Evolutionary conservation across 2,329 filamentous ascomycete genomes (phyloP), one percentile per base, ranked within the genome.

Genomic region (Phialocephala sp.): DNA sequence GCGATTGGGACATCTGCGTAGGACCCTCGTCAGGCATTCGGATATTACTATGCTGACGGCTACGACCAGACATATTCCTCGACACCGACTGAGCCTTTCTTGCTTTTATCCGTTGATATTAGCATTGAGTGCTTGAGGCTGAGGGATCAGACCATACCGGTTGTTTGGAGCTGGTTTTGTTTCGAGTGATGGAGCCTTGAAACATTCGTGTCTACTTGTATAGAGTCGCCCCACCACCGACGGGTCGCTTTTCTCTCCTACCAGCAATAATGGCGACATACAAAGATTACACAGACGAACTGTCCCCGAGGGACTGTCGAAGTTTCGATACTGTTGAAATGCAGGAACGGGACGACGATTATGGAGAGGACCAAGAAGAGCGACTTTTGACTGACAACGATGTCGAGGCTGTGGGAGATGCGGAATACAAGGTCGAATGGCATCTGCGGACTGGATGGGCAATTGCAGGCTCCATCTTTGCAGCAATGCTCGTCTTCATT

Each of bases 361-460:
- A 57, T 37, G 66, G 68, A 6, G 60, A 63, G 14, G 69, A 67
- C n/a, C 69, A 72, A 59, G 66, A 69, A 8, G 67, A 75, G 9
- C 68, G 72, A 20, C 67, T 75, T 24, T 64, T 76, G 6, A 39
- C 68, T 52, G 69, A 57, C 24, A 68, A 71, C 6, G 66, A 70
- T 54, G 15, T 61, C 14, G 67, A 72, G 8, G 60, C 50, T n/a
- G 59, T 55, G 12, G 57, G 41, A n/a, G 62, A 69, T 14, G 14
- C 68, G 4, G 67, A 69, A 35, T 72, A 74, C 60, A 69, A 70
- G 45, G 66, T 68, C 1, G 69, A 75, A 70, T 75, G 72, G 72
- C 72, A 75, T 66, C 60, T 76, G 39, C 72, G 74, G 39, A 73
- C 74, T 2, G 64, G 67, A 22, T 76, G 74, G 73, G 72, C 63